These are phyloP conservation scores for Colletotrichum sp. DNA, from an alignment of 2,329 filamentous ascomycete species.

Conservation along the genomic window DNA sequence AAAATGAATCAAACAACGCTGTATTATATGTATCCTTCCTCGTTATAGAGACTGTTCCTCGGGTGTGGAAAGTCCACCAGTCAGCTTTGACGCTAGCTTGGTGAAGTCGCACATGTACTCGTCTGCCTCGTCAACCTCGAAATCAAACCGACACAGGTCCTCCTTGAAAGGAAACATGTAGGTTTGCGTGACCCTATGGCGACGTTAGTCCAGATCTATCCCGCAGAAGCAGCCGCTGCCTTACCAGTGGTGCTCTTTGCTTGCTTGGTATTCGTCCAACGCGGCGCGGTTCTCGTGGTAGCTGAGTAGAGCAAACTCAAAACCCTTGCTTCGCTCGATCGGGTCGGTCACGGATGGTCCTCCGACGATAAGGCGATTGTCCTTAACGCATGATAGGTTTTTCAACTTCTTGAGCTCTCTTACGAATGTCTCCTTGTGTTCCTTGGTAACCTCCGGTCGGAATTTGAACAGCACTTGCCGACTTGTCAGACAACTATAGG, in stretches of 20 bases:
- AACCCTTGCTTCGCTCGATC: neutral
- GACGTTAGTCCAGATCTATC: neutral
- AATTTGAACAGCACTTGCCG: neutral
- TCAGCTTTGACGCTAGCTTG: neutral
- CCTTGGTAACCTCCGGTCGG: conserved; percentile 30
- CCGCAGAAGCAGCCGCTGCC: conserved; percentile 11
- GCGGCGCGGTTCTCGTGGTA: neutral
- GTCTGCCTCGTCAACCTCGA: conserved; percentile 36
- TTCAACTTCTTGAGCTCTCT: conserved; percentile 47
- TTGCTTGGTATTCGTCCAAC: neutral
- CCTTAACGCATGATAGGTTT: conserved; percentile 42
- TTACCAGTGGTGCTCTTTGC: neutral
- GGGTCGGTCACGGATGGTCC: conserved; percentile 35
- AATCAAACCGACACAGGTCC: conserved; percentile 49
- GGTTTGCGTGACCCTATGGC: conserved; percentile 42
- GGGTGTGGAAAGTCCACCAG: neutral
- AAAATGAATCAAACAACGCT: neutral
- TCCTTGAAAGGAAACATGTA: conserved; percentile 49
- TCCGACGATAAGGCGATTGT: conserved; percentile 45
- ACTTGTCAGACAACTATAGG: too few relatives aligned
- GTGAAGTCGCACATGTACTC: neutral
- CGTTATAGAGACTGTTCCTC: neutral
- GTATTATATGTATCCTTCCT: neutral
- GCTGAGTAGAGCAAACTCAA: neutral
- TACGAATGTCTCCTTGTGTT: conserved; percentile 43